phyloP scores from a whole-genome alignment of 768 basidiomycete species.

The Mycena metata region DNA sequence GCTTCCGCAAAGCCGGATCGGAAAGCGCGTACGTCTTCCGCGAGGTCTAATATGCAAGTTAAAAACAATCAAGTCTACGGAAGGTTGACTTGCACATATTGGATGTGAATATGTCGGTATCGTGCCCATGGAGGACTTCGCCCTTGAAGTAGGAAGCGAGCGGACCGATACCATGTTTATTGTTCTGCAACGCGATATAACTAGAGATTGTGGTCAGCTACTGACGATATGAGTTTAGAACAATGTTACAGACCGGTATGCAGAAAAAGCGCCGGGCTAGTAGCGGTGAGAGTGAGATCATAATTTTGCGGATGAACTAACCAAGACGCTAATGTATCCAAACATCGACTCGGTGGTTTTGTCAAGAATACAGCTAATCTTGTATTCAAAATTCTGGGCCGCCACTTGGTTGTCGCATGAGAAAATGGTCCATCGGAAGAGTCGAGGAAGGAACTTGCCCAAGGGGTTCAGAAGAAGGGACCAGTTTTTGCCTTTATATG shows the following conservation, averaged over 20 bases:
- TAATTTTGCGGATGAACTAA: conserved; percentile 47
- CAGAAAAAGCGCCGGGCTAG: conserved; percentile 94
- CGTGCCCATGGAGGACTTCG: conserved; percentile 85
- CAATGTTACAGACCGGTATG: conserved; percentile 68
- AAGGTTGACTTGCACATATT: conserved; percentile 84
- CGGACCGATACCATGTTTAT: conserved; percentile 85
- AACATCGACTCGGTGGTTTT: conserved; percentile 89
- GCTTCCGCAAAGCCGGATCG: conserved; percentile 3
- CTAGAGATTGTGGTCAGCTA: conserved; percentile 45
- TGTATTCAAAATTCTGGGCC: conserved; percentile 87
- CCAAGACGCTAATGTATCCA: conserved; percentile 96
- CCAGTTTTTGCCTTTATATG: conserved; percentile 77
- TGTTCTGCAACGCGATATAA: conserved; percentile 91
- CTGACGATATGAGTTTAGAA: not conserved
- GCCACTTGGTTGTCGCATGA: conserved; percentile 58
- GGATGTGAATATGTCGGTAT: conserved; percentile 94
- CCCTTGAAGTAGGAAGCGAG: conserved; percentile 98
- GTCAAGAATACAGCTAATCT: conserved; percentile 79
- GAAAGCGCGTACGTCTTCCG: conserved; percentile 78
- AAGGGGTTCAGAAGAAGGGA: conserved; percentile 34
- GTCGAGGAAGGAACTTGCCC: conserved; percentile 9
- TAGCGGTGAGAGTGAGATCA: not conserved
- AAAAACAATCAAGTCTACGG: conserved; percentile 23
- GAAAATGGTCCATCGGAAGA: not conserved
- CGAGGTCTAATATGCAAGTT: conserved; percentile 69